These are phyloP conservation scores for Lachancea sp. DNA, from an alignment of 805 yeast species.

Conservation along the genomic window DNA sequence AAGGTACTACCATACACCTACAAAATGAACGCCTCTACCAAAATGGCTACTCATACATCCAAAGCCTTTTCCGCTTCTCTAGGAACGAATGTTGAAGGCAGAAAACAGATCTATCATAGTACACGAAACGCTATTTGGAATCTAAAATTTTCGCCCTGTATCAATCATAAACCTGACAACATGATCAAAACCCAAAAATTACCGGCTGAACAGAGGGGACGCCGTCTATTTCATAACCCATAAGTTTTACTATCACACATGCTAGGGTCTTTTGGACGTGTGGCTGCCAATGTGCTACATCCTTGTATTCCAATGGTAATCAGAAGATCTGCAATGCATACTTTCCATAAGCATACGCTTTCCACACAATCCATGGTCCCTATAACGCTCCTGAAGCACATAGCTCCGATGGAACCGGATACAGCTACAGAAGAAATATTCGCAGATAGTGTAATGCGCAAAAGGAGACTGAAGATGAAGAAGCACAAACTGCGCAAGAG, in stretches of 20 bases:
- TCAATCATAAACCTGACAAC: not conserved
- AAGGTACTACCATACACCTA: no score
- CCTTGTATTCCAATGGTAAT: not conserved
- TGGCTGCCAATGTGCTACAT: not conserved
- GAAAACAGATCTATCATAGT: not conserved
- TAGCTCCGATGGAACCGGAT: constrained; percentile 1
- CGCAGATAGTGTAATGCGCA: constrained; percentile 68
- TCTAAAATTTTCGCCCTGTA: not conserved
- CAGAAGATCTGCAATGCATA: not conserved
- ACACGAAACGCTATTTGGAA: not conserved
- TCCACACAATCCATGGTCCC: not conserved
- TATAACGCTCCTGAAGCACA: constrained; percentile 2
- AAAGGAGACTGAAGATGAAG: constrained; percentile 93
- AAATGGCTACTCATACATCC: no score
- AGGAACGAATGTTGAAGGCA: no score
- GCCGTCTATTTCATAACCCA: no score
- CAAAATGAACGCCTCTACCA: no score
- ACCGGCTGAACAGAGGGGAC: no score
- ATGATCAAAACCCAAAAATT: not conserved
- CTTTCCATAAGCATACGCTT: not conserved
- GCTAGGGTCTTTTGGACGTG: constrained; percentile 2
- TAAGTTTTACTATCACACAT: no score
- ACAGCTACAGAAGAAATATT: constrained; percentile 27
- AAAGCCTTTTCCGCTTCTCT: no score
- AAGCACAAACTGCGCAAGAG: constrained; percentile 95